A percentile compares a stretch with the other conserved stretches of the same genome.
Conservation (phyloP, 257 asterid genomes). For the Dorcoceras hygrometricum region DNA sequence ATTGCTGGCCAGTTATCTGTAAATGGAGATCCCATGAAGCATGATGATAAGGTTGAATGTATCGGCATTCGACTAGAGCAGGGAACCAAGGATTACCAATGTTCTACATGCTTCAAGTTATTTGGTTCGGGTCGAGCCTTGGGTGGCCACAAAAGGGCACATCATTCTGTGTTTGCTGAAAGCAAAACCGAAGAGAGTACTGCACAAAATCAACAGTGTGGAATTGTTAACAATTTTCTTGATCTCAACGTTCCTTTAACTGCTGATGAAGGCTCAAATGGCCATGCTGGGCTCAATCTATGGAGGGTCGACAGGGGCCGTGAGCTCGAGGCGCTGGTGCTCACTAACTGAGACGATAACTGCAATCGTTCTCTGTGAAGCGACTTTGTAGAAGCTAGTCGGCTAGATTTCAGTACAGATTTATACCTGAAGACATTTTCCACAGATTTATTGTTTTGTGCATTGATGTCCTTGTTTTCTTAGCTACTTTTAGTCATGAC, state of each 20-base stretch:
- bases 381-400: neutral
- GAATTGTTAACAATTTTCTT: slow-evolving; percentile 23
- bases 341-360: slow-evolving; percentile 30
- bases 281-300: slow-evolving; percentile 26
- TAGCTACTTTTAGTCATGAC: neutral
- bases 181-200: slow-evolving; percentile 29
- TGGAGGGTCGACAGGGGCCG: slow-evolving; percentile 42
- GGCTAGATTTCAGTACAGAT: neutral
- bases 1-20: slow-evolving; percentile 17
- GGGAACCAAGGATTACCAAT: slow-evolving; percentile 32
- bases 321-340: slow-evolving; percentile 29
- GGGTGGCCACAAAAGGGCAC: slow-evolving; percentile 92
- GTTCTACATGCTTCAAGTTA: slow-evolving; percentile 60
- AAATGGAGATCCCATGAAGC: slow-evolving; percentile 15
- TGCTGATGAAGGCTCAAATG: slow-evolving; percentile 28
- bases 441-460: neutral
- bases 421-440: neutral
- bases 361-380: neutral
- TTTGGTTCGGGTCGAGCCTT: slow-evolving; percentile 76
- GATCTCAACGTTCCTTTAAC: slow-evolving; percentile 48
- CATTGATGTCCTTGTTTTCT: neutral
- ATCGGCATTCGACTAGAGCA: slow-evolving; percentile 4
- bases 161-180: slow-evolving; percentile 36
- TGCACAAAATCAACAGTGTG: slow-evolving; percentile 28
- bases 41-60: slow-evolving; percentile 8